Conservation (phyloP, 495 filamentous ascomycete species). For the Talaromyces nanjingensis region DNA sequence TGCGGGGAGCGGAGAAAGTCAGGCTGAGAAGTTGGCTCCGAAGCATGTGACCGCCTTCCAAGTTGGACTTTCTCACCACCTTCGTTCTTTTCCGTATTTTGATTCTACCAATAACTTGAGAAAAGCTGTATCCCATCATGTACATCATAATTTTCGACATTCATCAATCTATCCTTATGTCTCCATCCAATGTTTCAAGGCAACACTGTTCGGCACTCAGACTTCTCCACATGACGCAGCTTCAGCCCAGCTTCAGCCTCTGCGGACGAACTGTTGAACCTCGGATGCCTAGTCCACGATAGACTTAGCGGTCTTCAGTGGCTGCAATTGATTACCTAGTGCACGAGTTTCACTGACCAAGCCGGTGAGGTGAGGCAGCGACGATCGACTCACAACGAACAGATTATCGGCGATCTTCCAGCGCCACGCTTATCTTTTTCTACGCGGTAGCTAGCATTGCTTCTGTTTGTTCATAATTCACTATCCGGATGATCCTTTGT, state of each 20-base stretch:
- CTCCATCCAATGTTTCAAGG: neutral
- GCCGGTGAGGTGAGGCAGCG: too few relatives aligned
- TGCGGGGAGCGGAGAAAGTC: conserved; percentile 10
- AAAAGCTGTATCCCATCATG: neutral
- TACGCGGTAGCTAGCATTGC: too few relatives aligned
- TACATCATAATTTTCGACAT: neutral
- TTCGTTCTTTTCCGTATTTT: neutral
- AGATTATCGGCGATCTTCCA: too few relatives aligned
- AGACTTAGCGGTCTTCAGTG: neutral
- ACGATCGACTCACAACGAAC: too few relatives aligned
- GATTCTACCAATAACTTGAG: neutral
- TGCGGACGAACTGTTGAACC: neutral
- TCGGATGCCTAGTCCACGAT: neutral
- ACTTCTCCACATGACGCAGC: neutral
- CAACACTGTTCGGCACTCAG: neutral
- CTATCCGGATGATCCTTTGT: too few relatives aligned
- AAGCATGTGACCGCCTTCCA: conserved; percentile 10
- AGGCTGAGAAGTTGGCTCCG: neutral
- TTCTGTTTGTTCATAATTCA: too few relatives aligned
- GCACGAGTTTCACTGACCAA: too few relatives aligned
- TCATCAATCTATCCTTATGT: neutral
- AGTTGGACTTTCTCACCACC: neutral
- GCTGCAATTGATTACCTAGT: neutral
- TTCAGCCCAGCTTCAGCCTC: neutral
- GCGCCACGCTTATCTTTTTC: too few relatives aligned